Base-by-base conservation (phyloP, 2,329 filamentous ascomycete species). In the Aspergillus sp. region DNA sequence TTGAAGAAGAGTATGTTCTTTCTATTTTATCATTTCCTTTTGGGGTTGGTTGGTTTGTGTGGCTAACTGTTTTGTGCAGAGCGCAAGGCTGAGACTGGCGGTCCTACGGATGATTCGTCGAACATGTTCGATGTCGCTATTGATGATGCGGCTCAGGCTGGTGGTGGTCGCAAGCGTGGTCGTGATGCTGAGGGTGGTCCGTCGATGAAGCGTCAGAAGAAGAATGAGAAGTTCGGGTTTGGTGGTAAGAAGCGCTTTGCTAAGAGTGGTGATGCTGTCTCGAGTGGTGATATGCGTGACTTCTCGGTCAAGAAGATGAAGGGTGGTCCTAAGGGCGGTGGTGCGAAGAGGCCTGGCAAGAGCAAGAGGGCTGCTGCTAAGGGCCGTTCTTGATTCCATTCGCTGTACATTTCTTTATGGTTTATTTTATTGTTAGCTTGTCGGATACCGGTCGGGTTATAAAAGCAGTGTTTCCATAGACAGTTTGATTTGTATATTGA, bases 211-310 rank as follows among this genome's bases (percentile, higher is more conserved):
- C 89, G 95, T 62, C 86, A 90, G 75, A 97, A 96, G 87, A 97
- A 96, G 82, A 89, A 99, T 74, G 85, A 91, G 67, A 97, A 97
- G 81, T 98, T 89, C 76, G 95, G 95, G 23, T 97, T 94, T 72
- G 95, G 95, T 62, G 95, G 95, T 69, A 97, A 97, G 87, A 99
- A 99, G 85, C 85, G 90, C 58, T 88, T 92, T 75, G 79, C 84
- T 59, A 99, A 99, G 86, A 97, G 92, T 63, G 92, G 92, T 68
- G 93, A 97, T 78, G 92, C 93, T 52, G 74, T 85, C 63, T 96
- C 91, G 66, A 92, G 88, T 50, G 89, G 87, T 63, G 95, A 99
- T 76, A 80, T 96, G 68, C 87, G 87, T 63, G 87, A 86, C 1
- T 98, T 96, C 81, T 92, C 89, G 57, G 84, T 84, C 39, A 92